Evolutionary conservation across 2,329 filamentous ascomycete genomes (phyloP), one percentile per base, ranked within the genome.

Genomic region (Penicillium italicum): DNA sequence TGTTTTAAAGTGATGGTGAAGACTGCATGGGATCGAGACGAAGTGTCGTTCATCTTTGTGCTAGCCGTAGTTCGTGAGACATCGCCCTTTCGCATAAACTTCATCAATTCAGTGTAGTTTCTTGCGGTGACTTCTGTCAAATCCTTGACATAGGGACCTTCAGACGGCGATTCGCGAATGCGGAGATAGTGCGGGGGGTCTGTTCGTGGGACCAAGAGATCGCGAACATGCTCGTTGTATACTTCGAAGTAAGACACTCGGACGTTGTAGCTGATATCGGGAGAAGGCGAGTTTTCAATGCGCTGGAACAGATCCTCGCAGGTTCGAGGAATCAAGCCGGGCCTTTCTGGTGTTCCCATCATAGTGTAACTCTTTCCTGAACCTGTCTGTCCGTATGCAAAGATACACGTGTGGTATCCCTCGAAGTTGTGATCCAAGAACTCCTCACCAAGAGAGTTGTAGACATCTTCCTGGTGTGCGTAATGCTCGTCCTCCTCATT

Each of bases 1-100:
- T 97, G 94, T 77, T 96, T 97, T 56, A 99, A 82, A 77, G 96
- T 94, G 66, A 99, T 94, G 28, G 94, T 99, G 74, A 99, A 99
- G 55, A 99, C 94, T 8, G 94, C 91, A 70, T 99, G 94, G 61
- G 91, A 96, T 72, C 94, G 89, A 60, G 91, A 96, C 51, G 91
- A 96, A 3, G 93, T 97, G 74, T 99, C 94, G 75, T 99, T 99
- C 94, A 99, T 99, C 78, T 97, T 97, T 57, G 94, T 99, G 70
- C 90, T 91, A 14, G 94, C 94, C 20, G 85, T 88, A 0, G 94
- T 97, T 45, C 94, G 87, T 55, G 89, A 96, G 61, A 83, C 79
- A 73, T 99, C 94, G 55, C 94, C 94, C 67, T 86, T 84, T 66
- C 88, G 90, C 91, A 99, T 97, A 75, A 90, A 87, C 37, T 89